Base-by-base conservation (phyloP, 768 basidiomycete genomes). In the Amanita rimosa region DNA sequence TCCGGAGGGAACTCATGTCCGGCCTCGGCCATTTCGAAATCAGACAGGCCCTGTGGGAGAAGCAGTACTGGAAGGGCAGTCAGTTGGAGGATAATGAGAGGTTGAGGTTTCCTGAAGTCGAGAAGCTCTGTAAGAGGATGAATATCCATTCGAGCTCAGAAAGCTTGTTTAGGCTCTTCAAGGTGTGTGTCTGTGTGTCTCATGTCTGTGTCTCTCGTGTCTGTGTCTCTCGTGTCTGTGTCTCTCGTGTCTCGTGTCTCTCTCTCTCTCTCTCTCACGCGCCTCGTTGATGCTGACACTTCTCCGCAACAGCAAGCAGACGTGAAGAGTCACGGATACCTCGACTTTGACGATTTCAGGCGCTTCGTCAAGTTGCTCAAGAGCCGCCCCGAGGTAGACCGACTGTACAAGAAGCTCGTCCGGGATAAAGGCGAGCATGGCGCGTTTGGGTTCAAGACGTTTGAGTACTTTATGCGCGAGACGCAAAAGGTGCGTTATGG, bases 331-430 rank as follows among this genome's bases (percentile, higher is more conserved):
- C 70, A 70, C 1, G 77, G 75, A 0, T 78, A 73, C 53, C 76
- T 96, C 27, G 79, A 90, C 60, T 92, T 91, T 57, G 53, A 69
- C 1, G 83, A 81, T 49, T 97, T 95, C 62, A 83, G 85, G 54
- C 70, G 66, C 10, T 91, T 98, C 52, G 85, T 94, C 53, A 86
- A 83, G 58, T 62, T 80, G 27, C 74, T 96, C 49, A 94, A 92
- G 60, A 71, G 74, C n/a, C 79, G 95, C 13, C 82, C 86, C 0
- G 95, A 98, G 42, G 62, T 98, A 1, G 81, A 86, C 46, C 58
- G 67, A 0, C 63, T 96, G 6, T 85, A 83, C 62, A 62, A 61
- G 38, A 63, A 65, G 14, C 52, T 74, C 8, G 57, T 57, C 22
- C 45, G 22, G 13, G 22, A 33, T 2, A 14, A n/a, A 14, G n/a